Base-by-base conservation (phyloP, 1,284 basidiomycete species). In the Microbotryomycetes sp. region DNA sequence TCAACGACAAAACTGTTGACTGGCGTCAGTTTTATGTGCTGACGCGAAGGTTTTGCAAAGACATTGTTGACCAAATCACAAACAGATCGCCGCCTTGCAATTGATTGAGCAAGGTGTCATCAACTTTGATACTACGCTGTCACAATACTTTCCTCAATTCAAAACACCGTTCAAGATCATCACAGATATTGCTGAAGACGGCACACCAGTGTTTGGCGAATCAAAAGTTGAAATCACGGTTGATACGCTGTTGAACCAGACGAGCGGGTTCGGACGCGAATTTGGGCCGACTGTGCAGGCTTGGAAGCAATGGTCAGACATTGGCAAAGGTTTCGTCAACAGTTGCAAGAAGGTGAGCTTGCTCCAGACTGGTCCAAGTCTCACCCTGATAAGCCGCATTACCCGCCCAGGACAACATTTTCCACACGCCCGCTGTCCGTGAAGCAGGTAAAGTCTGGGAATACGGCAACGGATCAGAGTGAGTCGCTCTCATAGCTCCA, bases 381-480 rank as follows among this genome's bases (percentile, higher is more conserved):
- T 53, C 21, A 21, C 31, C 15, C 2, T 47, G n/a, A 26, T 18
- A n/a, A 23, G 54, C 50, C 64, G 35, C 58, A 21, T 23, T 28
- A 23, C n/a, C 28, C 6, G 9, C 4, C 6, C 53, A 73, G 72
- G 71, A 71, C 23, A 73, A 74, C 55, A 66, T 74, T 47, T 55
- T 73, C 45, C 54, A 71, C 60, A 72, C 71, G 3, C 73, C 72
- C 1, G 67, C 71, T 26, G 62, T 64, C 6, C 65, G 69, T 21
- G 58, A 62, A 11, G 69, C 72, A 3, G 72, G 71, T 1, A 67
- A 58, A 1, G 47, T 54, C 1, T 73, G 57, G 51, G 60, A 72
- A 49, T 74, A 73, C 45, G 73, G 73, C 18, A 73, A 73, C 56
- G 64, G 65, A 13, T 64, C 66, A 27, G 73, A 74, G 65, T 66